These are phyloP conservation scores for Vigna trinervia DNA, from an alignment of 306 rosid species.

Conservation along the genomic window DNA sequence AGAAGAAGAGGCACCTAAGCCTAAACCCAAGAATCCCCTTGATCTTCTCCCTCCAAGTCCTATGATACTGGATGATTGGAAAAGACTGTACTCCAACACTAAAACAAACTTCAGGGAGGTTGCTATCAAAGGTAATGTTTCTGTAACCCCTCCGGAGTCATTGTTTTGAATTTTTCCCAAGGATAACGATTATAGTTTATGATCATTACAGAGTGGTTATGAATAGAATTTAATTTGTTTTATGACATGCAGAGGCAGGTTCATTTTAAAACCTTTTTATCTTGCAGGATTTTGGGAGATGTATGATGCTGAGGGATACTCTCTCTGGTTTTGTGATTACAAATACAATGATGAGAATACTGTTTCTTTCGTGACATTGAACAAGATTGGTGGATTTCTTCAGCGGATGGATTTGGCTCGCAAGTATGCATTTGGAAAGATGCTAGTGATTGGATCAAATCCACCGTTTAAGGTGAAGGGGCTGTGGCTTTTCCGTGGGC, in stretches of 20 bases:
- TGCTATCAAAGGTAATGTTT: constrained; percentile 66
- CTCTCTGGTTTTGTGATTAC: constrained; percentile 89
- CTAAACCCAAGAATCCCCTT: constrained; percentile 75
- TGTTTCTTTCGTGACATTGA: constrained; percentile 76
- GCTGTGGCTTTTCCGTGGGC: constrained; percentile 91
- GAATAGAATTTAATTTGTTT: background rate
- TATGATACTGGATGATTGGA: constrained; percentile 89
- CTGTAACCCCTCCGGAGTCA: background rate
- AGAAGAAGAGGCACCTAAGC: constrained; percentile 72
- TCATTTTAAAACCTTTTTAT: background rate
- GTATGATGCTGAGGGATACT: constrained; percentile 88
- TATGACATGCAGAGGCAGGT: background rate
- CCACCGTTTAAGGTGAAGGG: constrained; percentile 90
- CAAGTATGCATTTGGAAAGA: constrained; percentile 86
- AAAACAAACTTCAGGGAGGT: constrained; percentile 86
- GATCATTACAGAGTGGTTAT: background rate
- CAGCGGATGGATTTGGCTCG: constrained; percentile 83
- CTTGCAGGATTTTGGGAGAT: constrained; percentile 86
- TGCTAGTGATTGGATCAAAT: constrained; percentile 75
- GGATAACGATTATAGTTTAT: constrained; percentile 9
- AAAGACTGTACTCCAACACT: constrained; percentile 80
- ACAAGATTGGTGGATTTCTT: constrained; percentile 80
- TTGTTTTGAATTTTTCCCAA: background rate
- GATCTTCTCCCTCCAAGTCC: constrained; percentile 80
- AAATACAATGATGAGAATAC: constrained; percentile 81